Evolutionary conservation across 208 protist genomes (phyloP), one percentile per base, ranked within the genome.

Genomic region (Acanthamoeba culbertsoni): DNA sequence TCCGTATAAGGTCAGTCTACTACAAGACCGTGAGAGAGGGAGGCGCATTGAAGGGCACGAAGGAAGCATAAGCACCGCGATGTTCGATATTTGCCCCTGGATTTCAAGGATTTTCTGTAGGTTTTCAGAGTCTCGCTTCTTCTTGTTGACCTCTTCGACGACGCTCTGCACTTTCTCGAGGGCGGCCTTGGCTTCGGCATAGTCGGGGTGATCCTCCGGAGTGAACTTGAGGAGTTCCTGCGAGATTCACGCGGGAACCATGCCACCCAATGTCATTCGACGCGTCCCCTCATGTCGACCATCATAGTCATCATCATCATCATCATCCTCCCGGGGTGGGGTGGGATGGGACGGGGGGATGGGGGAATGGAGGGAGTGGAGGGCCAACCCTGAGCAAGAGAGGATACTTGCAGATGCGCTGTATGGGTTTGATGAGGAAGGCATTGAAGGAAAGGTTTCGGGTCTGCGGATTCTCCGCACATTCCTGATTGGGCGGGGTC

Each of bases 91-190:
- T 42, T 88, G 77, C 16, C 77, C 77, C 57, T 88, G 77, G 14
- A 88, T 88, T 59, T 88, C 77, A 23, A 88, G 46, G 16, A 88
- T 88, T 55, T 88, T 88, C 31, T 88, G 77, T 33, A 88, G 16
- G 77, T 88, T 55, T 59, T 88, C 77, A 23, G 77, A 88, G 20
- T 88, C 77, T 35, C 77, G 35, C 57, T 88, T 88, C 43, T 88
- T 88, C 77, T 88, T 42, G 46, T 88, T 88, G 20, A 88, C 77
- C 23, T 57, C 77, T 55, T 88, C 77, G 16, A 88, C 77, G 16
- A 88, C 77, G 28, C 37, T 33, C 57, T 42, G 43, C 20, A 88
- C 46, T 31, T 88, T 88, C 31, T 88, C 77, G 12, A 57, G 57
- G 14, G 77, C 77, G 46, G 77, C 77, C 31, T 88, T 42, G 20